These are phyloP conservation scores for Gossypium anomalum DNA, from an alignment of 345 rosid species.

Conservation along the genomic window DNA sequence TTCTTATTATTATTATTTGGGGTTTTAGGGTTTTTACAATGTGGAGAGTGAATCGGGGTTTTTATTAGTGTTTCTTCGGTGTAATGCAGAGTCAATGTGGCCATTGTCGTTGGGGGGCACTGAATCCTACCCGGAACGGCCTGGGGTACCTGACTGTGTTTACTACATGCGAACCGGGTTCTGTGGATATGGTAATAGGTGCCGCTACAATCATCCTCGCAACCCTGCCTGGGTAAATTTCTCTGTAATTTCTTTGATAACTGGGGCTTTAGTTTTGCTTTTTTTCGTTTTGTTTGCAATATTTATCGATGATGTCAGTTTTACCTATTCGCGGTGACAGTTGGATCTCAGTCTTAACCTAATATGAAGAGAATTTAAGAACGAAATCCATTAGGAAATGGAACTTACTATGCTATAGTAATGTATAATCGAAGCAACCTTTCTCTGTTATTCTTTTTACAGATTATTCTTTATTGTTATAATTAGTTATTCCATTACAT, in stretches of 20 bases:
- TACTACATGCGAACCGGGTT: constrained; percentile 89
- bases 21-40: constrained; percentile 29
- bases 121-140: constrained; percentile 75
- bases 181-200: constrained; percentile 76
- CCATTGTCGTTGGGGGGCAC: constrained; percentile 47
- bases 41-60: constrained; percentile 32
- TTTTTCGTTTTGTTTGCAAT: background rate
- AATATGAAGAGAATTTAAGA: background rate
- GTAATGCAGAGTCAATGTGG: constrained; percentile 75
- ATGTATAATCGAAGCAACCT: background rate
- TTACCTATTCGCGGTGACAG: background rate
- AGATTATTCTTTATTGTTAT: too few species aligned
- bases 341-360: background rate
- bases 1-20: background rate
- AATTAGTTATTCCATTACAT: background rate
- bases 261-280: background rate
- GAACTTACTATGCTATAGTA: background rate
- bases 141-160: constrained; percentile 78
- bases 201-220: constrained; percentile 95
- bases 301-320: background rate
- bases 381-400: background rate
- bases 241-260: background rate
- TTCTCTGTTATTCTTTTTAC: background rate
- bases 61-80: constrained; percentile 15
- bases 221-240: constrained; percentile 73